A percentile compares a stretch with the other conserved stretches of the same genome.
Evolutionary conservation across 1,284 basidiomycete genomes (phyloP).

Genomic region (Kalmanozyma brasiliensis): DNA sequence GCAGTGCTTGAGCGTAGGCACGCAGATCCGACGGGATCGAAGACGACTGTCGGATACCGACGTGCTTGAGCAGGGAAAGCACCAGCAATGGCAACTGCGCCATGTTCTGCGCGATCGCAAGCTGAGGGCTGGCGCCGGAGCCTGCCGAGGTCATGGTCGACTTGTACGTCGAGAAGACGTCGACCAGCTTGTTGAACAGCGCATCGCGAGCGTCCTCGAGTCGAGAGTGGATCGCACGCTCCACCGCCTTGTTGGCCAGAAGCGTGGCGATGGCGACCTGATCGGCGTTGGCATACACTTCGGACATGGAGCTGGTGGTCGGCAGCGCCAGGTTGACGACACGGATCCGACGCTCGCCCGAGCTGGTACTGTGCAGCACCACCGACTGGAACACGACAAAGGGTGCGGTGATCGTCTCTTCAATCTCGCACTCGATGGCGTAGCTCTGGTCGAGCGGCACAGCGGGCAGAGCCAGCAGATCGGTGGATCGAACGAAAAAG

Average conservation of each 20-base stretch:
- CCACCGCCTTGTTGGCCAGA: constrained; percentile 95
- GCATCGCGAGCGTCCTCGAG: constrained; percentile 93
- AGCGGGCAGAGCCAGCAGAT: constrained; percentile 93
- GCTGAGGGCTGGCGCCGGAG: constrained; percentile 90
- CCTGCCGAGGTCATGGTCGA: constrained; percentile 93
- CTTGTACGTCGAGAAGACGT: constrained; percentile 92
- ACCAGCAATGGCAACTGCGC: constrained; percentile 90
- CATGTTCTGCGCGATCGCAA: constrained; percentile 90
- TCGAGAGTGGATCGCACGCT: constrained; percentile 84
- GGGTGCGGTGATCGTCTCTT: constrained; percentile 90
- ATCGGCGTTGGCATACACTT: constrained; percentile 93
- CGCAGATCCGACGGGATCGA: constrained; percentile 96
- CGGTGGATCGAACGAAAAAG: constrained; percentile 98
- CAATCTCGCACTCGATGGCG: constrained; percentile 95
- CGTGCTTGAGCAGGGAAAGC: constrained; percentile 92
- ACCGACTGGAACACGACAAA: constrained; percentile 97
- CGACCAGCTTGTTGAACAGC: constrained; percentile 88
- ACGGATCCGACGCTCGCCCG: constrained; percentile 94
- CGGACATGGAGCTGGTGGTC: constrained; percentile 89
- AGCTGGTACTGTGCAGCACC: constrained; percentile 94
- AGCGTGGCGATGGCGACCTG: constrained; percentile 90
- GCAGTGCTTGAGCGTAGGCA: constrained; percentile 90
- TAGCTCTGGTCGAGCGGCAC: constrained; percentile 97
- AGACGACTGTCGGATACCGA: constrained; percentile 91
- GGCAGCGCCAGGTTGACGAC: constrained; percentile 93